These are phyloP conservation scores for Umbelopsis vinacea DNA, from an alignment of 192 early-diverging fungal species.

Conservation along the genomic window DNA sequence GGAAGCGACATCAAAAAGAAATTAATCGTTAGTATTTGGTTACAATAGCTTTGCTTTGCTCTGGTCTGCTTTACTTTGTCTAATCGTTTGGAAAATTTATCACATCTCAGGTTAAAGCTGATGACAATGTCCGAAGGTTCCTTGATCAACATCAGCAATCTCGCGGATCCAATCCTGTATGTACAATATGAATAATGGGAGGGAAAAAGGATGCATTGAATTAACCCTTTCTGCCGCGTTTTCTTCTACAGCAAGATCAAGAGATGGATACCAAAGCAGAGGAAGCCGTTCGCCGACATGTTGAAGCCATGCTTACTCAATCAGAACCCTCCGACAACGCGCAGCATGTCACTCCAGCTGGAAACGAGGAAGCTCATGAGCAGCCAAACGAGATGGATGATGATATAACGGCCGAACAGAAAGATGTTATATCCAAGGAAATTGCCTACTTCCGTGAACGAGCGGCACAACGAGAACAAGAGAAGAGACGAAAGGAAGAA, in stretches of 20 bases:
- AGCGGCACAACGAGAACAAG: conserved; percentile 59
- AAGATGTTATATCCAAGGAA: conserved; percentile 62
- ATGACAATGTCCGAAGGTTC: conserved; percentile 60
- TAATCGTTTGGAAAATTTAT: conserved; percentile 1
- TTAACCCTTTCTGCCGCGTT: too few species aligned
- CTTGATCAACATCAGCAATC: conserved; percentile 54
- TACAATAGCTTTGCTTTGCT: too few species aligned
- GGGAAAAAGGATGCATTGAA: too few species aligned
- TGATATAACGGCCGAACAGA: conserved; percentile 38
- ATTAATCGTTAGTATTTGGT: conserved; percentile 45
- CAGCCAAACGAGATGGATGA: background rate
- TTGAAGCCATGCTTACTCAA: background rate
- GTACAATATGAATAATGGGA: background rate
- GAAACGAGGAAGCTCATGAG: background rate
- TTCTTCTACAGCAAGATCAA: background rate
- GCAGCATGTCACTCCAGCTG: background rate
- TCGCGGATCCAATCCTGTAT: conserved; percentile 44
- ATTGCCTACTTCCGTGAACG: conserved; percentile 66
- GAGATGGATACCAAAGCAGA: background rate
- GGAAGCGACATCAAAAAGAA: conserved; percentile 46
- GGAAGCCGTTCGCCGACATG: background rate
- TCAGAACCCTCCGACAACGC: background rate
- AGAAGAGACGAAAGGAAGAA: conserved; percentile 51
- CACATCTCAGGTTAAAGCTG: conserved; percentile 52
- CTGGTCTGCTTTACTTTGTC: background rate